Evolutionary conservation across 371 early-diverging fungal species (phyloP), one percentile per base, ranked within the genome.

Genomic region (Chytridium lagenaria): DNA sequence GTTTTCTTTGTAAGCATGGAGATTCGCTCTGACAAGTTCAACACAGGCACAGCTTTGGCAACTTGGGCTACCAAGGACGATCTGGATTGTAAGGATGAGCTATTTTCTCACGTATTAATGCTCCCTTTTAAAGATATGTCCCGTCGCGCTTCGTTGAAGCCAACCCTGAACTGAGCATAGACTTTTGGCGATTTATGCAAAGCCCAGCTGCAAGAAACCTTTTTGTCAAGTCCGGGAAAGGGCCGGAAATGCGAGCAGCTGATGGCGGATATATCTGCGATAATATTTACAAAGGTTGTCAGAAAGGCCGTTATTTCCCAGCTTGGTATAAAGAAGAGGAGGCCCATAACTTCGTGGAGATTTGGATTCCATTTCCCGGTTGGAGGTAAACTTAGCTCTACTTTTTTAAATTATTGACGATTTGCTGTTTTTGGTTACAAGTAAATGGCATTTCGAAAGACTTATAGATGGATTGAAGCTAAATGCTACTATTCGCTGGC

Each of bases 381-480:
- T 63, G 63, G 44, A 38, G 39, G 34, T 50, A 23, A 64, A 38
- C 22, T 15, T 12, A 67, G 10, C 26, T 28, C 39, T 50, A 12
- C 30, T 50, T 30, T 52, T 33, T 23, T 10, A 44, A 39, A 44
- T 67, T 67, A 23, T 33, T 44, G 23, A 5, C n/a, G 50, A 38
- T 26, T 40, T 12, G 37, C 22, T n/a, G 26, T 12, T 59, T 38
- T 33, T 44, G 44, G 7, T 44, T 44, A n/a, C n/a, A 44, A 65
- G 72, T 15, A 67, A 68, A 3, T 61, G 39, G 37, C 30, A 49
- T 33, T 77, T 26, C 57, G 28, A 77, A 28, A 40, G 77, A 15
- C 2, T 72, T 0, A 72, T 72, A 31, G 77, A 77, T 33, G 68
- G 77, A 1, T 38, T 77, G 7, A 28, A 69, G 31, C 57, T 77